Percentiles rank a stretch among this genome's conserved stretches.
Conservation (phyloP, 129 eudicot genomes). For the Erigeron canadensis region DNA sequence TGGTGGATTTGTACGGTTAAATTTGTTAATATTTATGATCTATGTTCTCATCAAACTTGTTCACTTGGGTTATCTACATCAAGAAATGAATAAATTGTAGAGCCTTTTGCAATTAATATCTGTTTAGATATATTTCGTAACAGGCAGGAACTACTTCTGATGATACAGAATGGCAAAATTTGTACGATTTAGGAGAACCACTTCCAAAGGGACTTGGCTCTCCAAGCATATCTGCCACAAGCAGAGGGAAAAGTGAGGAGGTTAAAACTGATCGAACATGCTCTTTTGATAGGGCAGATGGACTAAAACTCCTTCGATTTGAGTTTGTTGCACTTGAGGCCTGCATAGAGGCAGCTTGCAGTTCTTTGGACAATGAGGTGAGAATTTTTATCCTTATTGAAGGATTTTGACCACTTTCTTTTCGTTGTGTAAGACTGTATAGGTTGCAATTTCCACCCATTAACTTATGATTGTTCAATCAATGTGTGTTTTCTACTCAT, state of each 20-base stretch:
- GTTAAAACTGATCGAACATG: constrained; percentile 44
- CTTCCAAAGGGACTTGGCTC: constrained; percentile 47
- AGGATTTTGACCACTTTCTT: not conserved
- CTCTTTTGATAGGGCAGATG: constrained; percentile 61
- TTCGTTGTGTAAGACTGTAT: not conserved
- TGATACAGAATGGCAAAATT: constrained; percentile 52
- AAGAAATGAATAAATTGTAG: no score
- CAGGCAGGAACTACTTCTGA: constrained; percentile 62
- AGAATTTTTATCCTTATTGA: not conserved
- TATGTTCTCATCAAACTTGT: no score
- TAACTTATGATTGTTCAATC: not conserved
- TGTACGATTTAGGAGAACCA: constrained; percentile 66
- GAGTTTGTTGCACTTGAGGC: constrained; percentile 87
- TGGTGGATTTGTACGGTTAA: no score
- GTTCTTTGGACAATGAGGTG: constrained; percentile 76
- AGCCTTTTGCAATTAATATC: not conserved
- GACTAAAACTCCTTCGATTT: constrained; percentile 64
- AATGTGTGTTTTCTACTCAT: no score
- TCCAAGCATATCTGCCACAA: constrained; percentile 40
- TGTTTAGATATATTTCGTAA: not conserved
- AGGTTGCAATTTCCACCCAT: not conserved
- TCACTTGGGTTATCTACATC: no score
- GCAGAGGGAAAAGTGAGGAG: constrained; percentile 39
- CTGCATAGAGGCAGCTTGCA: constrained; percentile 91
- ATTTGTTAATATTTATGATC: not conserved